These are phyloP conservation scores for Microdochium bolleyi DNA, from an alignment of 2,329 filamentous ascomycete species.

Conservation along the genomic window DNA sequence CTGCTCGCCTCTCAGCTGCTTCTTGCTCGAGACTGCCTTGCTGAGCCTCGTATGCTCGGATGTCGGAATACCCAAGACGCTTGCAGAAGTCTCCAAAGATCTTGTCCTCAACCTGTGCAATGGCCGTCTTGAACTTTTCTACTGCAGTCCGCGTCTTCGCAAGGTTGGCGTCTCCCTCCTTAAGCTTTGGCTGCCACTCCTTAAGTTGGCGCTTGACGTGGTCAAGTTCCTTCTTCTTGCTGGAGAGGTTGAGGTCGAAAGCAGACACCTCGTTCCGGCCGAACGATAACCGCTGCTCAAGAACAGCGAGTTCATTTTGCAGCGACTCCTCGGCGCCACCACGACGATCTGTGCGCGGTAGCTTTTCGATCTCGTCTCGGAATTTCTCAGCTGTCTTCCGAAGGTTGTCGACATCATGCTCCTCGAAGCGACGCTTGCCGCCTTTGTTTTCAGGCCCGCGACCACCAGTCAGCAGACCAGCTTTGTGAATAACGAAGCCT, in stretches of 20 bases:
- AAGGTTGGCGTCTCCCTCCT: conserved; percentile 62
- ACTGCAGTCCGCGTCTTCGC: conserved; percentile 45
- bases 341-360: conserved; percentile 72
- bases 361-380: conserved; percentile 66
- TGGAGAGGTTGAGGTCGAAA: conserved; percentile 74
- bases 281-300: conserved; percentile 68
- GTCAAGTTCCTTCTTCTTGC: conserved; percentile 75
- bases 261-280: conserved; percentile 69
- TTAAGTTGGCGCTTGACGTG: conserved; percentile 65
- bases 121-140: conserved; percentile 48
- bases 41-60: conserved; percentile 87
- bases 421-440: conserved; percentile 77
- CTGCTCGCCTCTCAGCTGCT: conserved; percentile 74
- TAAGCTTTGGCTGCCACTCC: conserved; percentile 70
- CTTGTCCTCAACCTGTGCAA: conserved; percentile 78
- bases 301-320: conserved; percentile 68
- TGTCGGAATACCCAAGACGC: conserved; percentile 77
- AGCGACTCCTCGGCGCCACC: conserved; percentile 73
- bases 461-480: conserved; percentile 93
- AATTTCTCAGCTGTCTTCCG: conserved; percentile 68
- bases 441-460: conserved; percentile 69
- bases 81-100: conserved; percentile 82
- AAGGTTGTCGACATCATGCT: conserved; percentile 82
- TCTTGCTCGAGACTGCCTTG: conserved; percentile 91
- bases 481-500: conserved; percentile 95